phyloP scores from a whole-genome alignment of 2,329 filamentous ascomycete genomes.

The Penicillium brevicompactum region DNA sequence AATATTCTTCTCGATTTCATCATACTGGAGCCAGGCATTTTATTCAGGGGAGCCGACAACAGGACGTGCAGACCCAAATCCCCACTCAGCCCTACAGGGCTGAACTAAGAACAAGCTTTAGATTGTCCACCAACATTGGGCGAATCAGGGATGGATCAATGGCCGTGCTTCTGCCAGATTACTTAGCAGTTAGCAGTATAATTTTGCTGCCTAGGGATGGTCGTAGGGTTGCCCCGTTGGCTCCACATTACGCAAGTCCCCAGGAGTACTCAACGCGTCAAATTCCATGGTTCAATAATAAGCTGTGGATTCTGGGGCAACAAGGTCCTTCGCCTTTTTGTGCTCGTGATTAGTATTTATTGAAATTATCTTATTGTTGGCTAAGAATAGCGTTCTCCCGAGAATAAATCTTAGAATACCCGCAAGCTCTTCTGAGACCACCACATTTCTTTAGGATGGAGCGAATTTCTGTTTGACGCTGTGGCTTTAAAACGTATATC shows the following conservation, averaged over 20 bases:
- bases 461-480: no score
- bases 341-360: background rate
- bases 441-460: no score
- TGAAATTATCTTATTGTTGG: background rate
- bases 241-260: background rate
- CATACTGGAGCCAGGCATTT: background rate
- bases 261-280: background rate
- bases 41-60: background rate
- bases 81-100: slow-evolving; percentile 10
- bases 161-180: background rate
- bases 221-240: background rate
- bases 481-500: no score
- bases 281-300: background rate
- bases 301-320: background rate
- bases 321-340: background rate
- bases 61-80: background rate
- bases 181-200: background rate
- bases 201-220: background rate
- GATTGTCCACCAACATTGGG: background rate
- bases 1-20: background rate
- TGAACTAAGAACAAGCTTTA: slow-evolving; percentile 3
- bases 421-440: no score
- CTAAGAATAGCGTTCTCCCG: background rate
- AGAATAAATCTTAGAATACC: no score
- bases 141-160: background rate